Evolutionary conservation across 257 asterid genomes (phyloP).

Genomic region (Jasminum sambac): DNA sequence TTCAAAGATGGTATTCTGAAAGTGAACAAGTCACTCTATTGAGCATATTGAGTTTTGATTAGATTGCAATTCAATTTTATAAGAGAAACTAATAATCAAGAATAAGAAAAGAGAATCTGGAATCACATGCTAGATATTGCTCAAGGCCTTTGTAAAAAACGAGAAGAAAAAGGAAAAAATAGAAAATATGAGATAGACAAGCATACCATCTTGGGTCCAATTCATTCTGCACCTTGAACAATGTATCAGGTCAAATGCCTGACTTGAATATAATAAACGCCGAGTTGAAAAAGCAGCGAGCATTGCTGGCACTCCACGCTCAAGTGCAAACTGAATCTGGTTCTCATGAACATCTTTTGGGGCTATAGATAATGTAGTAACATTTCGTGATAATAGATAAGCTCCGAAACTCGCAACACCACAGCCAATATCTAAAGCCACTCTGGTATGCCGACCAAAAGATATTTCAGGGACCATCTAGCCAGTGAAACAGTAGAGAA

Average conservation of each 20-base stretch:
- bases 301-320: conserved; percentile 97
- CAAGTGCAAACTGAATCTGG: conserved; percentile 97
- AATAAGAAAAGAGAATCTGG: not conserved
- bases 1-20: not conserved
- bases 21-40: not conserved
- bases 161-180: conserved; percentile 5
- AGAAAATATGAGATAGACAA: conserved; percentile 5
- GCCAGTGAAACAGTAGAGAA: conserved; percentile 5
- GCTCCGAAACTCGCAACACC: conserved; percentile 99
- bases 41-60: not conserved
- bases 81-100: not conserved
- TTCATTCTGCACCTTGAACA: conserved; percentile 95
- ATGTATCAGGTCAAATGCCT: conserved; percentile 88
- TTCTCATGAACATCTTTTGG: conserved; percentile 97
- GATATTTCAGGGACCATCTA: conserved; percentile 94
- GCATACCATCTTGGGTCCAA: conserved; percentile 97
- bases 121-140: not conserved
- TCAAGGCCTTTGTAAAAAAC: not conserved
- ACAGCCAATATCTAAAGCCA: conserved; percentile 90
- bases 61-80: not conserved
- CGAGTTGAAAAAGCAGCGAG: conserved; percentile 82
- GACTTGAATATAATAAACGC: conserved; percentile 86
- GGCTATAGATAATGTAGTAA: conserved; percentile 81
- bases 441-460: conserved; percentile 81
- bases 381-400: conserved; percentile 74